Evolutionary conservation across 805 yeast species (phyloP).

Genomic region (Candida argentea): DNA sequence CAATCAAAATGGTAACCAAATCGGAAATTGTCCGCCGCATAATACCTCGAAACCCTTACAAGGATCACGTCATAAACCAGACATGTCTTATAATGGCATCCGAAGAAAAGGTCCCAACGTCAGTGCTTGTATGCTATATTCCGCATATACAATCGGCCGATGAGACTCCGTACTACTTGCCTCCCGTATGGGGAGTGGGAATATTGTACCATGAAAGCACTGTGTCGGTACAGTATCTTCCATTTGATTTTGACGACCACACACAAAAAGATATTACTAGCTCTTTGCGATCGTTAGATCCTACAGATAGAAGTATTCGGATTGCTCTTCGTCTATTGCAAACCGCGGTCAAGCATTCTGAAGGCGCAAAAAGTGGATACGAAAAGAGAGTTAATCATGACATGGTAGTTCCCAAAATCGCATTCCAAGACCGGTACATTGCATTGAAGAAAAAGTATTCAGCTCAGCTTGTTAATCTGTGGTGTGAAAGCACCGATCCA

Average conservation of each 20-base stretch:
- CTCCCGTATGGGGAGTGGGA: conserved; percentile 73
- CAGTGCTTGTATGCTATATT: conserved; percentile 57
- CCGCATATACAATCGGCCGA: conserved; percentile 59
- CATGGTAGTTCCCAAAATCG: conserved; percentile 67
- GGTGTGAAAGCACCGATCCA: conserved; percentile 96
- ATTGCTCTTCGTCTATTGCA: conserved; percentile 72
- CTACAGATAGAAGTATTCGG: conserved; percentile 58
- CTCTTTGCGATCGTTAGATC: conserved; percentile 22
- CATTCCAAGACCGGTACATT: conserved; percentile 77
- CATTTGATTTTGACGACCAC: conserved; percentile 31
- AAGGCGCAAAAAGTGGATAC: conserved; percentile 77
- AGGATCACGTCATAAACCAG: conserved; percentile 76
- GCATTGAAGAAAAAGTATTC: conserved; percentile 77
- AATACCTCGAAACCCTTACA: conserved; percentile 85
- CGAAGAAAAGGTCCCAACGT: conserved; percentile 12
- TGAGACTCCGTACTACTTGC: conserved; percentile 82
- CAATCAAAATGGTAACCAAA: conserved; percentile 20
- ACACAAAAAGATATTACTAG: conserved; percentile 11
- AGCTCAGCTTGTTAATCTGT: conserved; percentile 57
- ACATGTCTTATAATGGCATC: conserved; percentile 50
- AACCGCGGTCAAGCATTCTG: conserved; percentile 76
- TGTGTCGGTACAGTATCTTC: conserved; percentile 68
- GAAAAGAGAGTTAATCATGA: conserved; percentile 86
- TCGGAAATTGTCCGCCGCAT: conserved; percentile 66
- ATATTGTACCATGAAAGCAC: conserved; percentile 38